These are phyloP conservation scores for Calonectria multiphialidica DNA, from an alignment of 2,329 filamentous ascomycete genomes.

Conservation along the genomic window DNA sequence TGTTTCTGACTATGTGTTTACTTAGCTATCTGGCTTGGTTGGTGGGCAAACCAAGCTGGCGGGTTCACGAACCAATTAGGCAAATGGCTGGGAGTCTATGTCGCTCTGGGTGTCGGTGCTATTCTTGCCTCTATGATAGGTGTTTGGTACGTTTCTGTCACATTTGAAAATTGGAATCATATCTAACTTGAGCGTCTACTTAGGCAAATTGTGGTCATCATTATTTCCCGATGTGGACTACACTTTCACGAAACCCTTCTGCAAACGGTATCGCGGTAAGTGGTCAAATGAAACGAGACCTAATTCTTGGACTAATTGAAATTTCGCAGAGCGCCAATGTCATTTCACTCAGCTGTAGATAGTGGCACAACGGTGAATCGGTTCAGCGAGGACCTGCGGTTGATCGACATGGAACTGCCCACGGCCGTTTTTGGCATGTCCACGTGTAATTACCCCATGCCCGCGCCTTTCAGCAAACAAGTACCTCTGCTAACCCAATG, in stretches of 20 bases:
- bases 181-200: not conserved
- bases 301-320: not conserved
- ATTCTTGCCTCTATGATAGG: conserved; percentile 11
- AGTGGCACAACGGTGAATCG: conserved; percentile 37
- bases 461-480: too few relatives aligned
- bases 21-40: conserved; percentile 15
- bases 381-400: conserved; percentile 36
- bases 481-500: not conserved
- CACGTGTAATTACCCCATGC: not conserved
- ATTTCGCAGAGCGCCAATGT: conserved; percentile 25
- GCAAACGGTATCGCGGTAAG: conserved; percentile 16
- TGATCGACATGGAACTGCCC: conserved; percentile 39
- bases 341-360: conserved; percentile 33
- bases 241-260: conserved; percentile 14
- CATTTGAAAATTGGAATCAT: too few relatives aligned
- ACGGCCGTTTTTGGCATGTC: conserved; percentile 34
- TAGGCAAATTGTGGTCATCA: conserved; percentile 15
- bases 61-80: conserved; percentile 2
- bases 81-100: conserved; percentile 18
- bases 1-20: not conserved
- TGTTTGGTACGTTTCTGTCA: not conserved
- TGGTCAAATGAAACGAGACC: not conserved
- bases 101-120: conserved; percentile 10
- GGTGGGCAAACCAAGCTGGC: conserved; percentile 11
- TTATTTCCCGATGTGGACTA: conserved; percentile 14